Evolutionary conservation across 345 rosid genomes (phyloP).

Genomic region (Brassica incana): DNA sequence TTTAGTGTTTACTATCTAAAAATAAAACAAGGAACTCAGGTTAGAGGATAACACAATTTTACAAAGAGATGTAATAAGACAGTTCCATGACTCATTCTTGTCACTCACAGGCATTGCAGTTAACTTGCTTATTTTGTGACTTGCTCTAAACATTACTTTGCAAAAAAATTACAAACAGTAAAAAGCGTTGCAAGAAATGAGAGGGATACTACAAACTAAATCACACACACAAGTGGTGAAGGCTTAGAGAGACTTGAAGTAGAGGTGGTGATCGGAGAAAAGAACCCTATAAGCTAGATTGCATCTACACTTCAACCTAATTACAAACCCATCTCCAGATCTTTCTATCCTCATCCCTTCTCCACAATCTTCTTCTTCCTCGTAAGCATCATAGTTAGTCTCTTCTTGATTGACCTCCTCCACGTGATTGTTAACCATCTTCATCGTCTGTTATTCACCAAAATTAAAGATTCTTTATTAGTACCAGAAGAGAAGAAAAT

Average conservation of each 20-base stretch:
- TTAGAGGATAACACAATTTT: background rate
- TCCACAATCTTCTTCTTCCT: constrained; percentile 34
- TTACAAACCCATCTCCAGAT: constrained; percentile 40
- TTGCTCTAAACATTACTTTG: background rate
- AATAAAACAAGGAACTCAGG: background rate
- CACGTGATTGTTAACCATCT: background rate
- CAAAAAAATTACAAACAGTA: background rate
- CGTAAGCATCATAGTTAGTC: constrained; percentile 16
- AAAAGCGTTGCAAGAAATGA: background rate
- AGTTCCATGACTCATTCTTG: background rate
- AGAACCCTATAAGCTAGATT: constrained; percentile 32
- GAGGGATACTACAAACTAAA: background rate
- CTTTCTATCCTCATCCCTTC: constrained; percentile 44
- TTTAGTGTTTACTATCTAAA: background rate
- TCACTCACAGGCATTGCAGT: constrained; percentile 2
- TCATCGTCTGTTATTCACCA: background rate
- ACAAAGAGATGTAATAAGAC: background rate
- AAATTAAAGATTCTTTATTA: constrained; percentile 12
- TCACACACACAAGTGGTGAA: background rate
- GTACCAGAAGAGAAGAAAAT: background rate
- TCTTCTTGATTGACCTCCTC: background rate
- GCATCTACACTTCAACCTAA: constrained; percentile 40
- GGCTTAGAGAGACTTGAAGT: constrained; percentile 36
- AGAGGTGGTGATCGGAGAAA: constrained; percentile 35
- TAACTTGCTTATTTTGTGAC: constrained; percentile 36